These are phyloP conservation scores for Pyrenophora teres DNA, from an alignment of 2,329 filamentous ascomycete species.

Conservation along the genomic window DNA sequence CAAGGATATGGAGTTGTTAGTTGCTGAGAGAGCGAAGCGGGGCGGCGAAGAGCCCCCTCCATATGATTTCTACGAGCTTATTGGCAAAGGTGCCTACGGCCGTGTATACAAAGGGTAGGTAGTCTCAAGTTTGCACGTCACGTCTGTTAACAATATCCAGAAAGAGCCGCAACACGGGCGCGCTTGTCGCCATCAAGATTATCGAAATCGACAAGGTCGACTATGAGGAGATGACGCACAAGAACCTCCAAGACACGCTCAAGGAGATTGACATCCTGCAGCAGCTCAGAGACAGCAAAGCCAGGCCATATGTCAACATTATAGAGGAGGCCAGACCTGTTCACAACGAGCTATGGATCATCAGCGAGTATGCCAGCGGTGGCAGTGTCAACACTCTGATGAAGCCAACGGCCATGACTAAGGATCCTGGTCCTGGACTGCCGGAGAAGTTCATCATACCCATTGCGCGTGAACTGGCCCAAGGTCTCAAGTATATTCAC, in stretches of 20 bases:
- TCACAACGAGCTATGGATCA: conserved; percentile 82
- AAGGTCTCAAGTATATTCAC: conserved; percentile 65
- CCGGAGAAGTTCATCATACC: conserved; percentile 67
- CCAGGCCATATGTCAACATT: conserved; percentile 81
- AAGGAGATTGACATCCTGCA: conserved; percentile 71
- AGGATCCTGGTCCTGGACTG: conserved; percentile 46
- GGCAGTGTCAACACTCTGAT: conserved; percentile 75
- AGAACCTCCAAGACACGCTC: conserved; percentile 58
- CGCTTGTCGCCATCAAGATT: conserved; percentile 77
- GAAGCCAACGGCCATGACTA: conserved; percentile 48
- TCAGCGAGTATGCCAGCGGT: conserved; percentile 84
- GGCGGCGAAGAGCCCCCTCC: conserved; percentile 64
- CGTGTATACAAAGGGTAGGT: conserved; percentile 70
- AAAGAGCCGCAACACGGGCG: conserved; percentile 47
- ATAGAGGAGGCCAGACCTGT: conserved; percentile 80
- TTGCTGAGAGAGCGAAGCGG: conserved; percentile 66
- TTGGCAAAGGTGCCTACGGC: conserved; percentile 75
- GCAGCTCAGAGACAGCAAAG: conserved; percentile 72
- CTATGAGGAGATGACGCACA: conserved; percentile 49
- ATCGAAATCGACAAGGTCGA: conserved; percentile 83
- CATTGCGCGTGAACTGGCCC: conserved; percentile 66
- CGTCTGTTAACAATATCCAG: conserved; percentile 32
- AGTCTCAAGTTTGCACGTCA: conserved; percentile 1
- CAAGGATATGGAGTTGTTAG: conserved; percentile 68
- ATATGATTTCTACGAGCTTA: conserved; percentile 72